A percentile compares a stretch with the other conserved stretches of the same genome.
Evolutionary conservation across 805 yeast genomes (phyloP).

Genomic region (Kodamaea sagamina): DNA sequence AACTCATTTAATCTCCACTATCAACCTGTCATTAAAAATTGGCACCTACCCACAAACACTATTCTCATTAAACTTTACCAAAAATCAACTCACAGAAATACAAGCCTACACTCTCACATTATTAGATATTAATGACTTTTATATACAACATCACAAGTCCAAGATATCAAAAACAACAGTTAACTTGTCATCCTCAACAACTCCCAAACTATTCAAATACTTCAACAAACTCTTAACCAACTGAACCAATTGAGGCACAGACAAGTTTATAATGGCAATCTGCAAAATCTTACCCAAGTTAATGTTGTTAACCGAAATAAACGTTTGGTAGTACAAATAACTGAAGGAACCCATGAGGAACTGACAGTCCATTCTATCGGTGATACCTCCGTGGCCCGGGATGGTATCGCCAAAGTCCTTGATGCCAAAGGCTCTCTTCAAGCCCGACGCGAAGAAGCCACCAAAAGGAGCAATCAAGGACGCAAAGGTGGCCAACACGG

Average conservation of each 20-base stretch:
- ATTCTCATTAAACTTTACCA: constrained; percentile 1
- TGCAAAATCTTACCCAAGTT: constrained; percentile 78
- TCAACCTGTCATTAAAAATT: no score
- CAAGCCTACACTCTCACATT: constrained; percentile 1
- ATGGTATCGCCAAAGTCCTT: constrained; percentile 98
- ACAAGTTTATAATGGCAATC: constrained; percentile 68
- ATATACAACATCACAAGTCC: constrained; percentile 16
- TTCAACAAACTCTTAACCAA: constrained; percentile 60
- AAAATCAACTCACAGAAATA: background rate
- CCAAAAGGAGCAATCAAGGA: constrained; percentile 98
- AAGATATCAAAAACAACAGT: constrained; percentile 32
- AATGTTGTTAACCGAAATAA: constrained; percentile 70
- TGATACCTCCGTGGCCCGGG: constrained; percentile 98
- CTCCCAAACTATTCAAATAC: constrained; percentile 45
- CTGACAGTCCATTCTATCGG: constrained; percentile 97
- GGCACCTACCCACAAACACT: no score
- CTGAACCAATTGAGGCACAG: constrained; percentile 62
- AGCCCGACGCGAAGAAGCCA: constrained; percentile 97
- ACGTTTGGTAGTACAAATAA: constrained; percentile 89
- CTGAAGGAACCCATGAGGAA: constrained; percentile 96
- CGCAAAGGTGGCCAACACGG: constrained; percentile 88
- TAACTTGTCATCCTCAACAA: constrained; percentile 31
- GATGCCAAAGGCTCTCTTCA: constrained; percentile 92
- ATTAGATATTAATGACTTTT: constrained; percentile 5
- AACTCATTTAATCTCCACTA: no score